Conservation (phyloP, 2,329 filamentous ascomycete species). For the Trichoderma afroharzianum region DNA sequence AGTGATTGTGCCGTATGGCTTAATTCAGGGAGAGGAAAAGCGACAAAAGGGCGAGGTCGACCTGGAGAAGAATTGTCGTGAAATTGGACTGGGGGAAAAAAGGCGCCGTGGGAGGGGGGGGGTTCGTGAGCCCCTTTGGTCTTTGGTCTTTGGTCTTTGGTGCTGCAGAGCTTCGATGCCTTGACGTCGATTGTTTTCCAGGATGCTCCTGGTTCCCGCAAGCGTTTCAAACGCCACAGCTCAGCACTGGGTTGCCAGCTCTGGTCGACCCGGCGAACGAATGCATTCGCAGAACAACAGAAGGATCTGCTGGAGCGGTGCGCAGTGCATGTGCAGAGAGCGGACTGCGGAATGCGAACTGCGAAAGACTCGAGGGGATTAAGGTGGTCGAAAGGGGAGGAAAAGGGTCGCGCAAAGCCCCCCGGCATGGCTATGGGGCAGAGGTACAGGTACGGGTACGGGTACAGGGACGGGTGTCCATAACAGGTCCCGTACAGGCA, state of each 20-base stretch:
- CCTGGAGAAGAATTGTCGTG: not conserved
- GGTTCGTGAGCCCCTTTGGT: not conserved
- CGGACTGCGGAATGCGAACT: slow-evolving; percentile 7
- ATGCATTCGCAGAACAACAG: slow-evolving; percentile 13
- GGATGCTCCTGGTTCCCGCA: slow-evolving; percentile 10
- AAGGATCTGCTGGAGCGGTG: not conserved
- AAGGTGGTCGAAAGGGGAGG: slow-evolving; percentile 12
- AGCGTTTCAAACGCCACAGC: slow-evolving; percentile 9
- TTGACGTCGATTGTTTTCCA: not conserved
- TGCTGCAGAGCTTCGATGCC: not conserved
- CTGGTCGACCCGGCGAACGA: not conserved
- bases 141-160: not conserved
- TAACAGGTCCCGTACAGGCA: not conserved
- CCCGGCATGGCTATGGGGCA: not conserved
- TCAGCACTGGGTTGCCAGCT: slow-evolving; percentile 15
- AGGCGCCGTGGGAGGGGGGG: slow-evolving; percentile 1
- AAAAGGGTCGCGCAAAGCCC: slow-evolving; percentile 13
- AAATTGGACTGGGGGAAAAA: slow-evolving; percentile 4
- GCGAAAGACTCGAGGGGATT: slow-evolving; percentile 12
- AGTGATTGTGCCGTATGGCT: not conserved
- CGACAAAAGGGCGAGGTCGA: not conserved
- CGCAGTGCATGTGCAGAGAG: not conserved
- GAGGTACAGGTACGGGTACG: not conserved
- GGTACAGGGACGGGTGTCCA: not conserved
- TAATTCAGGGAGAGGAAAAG: not conserved